A percentile compares a stretch with the other conserved stretches of the same genome.
phyloP scores from a whole-genome alignment of 441 rosid genomes.

The Corymbia calophylla region DNA sequence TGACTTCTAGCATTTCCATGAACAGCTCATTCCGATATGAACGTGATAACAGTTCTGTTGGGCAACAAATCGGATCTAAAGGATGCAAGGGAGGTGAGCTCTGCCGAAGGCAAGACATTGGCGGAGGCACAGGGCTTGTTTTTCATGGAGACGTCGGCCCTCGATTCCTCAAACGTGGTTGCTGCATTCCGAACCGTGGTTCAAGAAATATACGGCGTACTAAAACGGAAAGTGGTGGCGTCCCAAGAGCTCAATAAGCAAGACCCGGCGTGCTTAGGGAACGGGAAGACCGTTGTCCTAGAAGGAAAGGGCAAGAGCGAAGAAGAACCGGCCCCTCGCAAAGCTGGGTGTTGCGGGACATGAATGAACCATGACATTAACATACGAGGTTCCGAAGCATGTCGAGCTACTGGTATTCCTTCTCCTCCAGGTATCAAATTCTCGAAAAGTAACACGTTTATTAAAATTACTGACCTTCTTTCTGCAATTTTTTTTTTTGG shows the following conservation, averaged over 20 bases:
- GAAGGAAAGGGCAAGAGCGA: neutral
- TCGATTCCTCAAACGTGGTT: neutral
- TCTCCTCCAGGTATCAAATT: neutral
- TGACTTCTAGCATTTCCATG: neutral
- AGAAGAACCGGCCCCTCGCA: neutral
- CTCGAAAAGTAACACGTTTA: neutral
- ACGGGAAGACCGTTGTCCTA: neutral
- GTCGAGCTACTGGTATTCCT: neutral
- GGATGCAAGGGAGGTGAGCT: neutral
- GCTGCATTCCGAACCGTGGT: neutral
- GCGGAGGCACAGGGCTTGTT: neutral
- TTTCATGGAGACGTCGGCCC: neutral
- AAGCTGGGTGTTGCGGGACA: neutral
- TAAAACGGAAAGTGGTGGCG: neutral
- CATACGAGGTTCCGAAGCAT: neutral
- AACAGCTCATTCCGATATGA: neutral
- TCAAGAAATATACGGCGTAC: neutral
- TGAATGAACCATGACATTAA: neutral
- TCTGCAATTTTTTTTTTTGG: neutral
- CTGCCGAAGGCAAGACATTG: neutral
- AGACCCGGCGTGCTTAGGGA: neutral
- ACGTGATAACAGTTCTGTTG: neutral
- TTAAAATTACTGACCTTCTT: neutral
- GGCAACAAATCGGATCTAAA: constrained; percentile 1
- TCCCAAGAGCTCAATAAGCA: neutral